phyloP scores from a whole-genome alignment of 495 filamentous ascomycete species.

The Stereocaulon alpinum region DNA sequence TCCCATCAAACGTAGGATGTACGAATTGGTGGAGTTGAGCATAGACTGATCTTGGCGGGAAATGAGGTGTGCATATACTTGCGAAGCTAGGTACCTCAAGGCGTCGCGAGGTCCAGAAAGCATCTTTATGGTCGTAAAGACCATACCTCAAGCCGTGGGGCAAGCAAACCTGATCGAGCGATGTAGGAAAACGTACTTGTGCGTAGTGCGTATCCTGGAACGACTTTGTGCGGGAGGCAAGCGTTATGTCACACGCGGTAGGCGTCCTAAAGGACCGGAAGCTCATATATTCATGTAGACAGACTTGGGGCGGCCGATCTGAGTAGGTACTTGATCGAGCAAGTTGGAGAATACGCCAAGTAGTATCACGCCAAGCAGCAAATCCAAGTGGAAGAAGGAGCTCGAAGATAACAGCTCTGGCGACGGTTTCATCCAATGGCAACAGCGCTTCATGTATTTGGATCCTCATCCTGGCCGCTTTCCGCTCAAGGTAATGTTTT shows the following conservation, averaged over 20 bases:
- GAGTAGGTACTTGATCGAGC: neutral
- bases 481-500: conserved; percentile 6
- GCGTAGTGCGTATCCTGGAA: conserved; percentile 30
- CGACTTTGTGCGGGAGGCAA: conserved; percentile 32
- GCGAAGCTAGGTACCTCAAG: conserved; percentile 22
- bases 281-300: neutral
- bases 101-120: conserved; percentile 22
- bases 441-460: conserved; percentile 37
- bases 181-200: conserved; percentile 22
- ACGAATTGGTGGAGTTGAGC: conserved; percentile 16
- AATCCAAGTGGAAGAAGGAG: conserved; percentile 30
- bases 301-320: neutral
- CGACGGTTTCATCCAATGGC: conserved; percentile 25
- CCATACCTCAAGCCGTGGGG: conserved; percentile 25
- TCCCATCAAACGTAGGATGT: conserved; percentile 16
- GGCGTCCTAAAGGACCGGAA: neutral
- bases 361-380: conserved; percentile 36
- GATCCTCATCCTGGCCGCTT: conserved; percentile 10
- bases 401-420: conserved; percentile 35
- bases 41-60: conserved; percentile 24
- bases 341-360: conserved; percentile 29
- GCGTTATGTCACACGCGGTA: conserved; percentile 20
- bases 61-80: conserved; percentile 21
- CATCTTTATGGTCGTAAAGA: conserved; percentile 24
- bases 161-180: conserved; percentile 22